A percentile compares a stretch with the other conserved stretches of the same genome.
Evolutionary conservation across 2,329 filamentous ascomycete genomes (phyloP).

Genomic region (Calonectria henricotiae): DNA sequence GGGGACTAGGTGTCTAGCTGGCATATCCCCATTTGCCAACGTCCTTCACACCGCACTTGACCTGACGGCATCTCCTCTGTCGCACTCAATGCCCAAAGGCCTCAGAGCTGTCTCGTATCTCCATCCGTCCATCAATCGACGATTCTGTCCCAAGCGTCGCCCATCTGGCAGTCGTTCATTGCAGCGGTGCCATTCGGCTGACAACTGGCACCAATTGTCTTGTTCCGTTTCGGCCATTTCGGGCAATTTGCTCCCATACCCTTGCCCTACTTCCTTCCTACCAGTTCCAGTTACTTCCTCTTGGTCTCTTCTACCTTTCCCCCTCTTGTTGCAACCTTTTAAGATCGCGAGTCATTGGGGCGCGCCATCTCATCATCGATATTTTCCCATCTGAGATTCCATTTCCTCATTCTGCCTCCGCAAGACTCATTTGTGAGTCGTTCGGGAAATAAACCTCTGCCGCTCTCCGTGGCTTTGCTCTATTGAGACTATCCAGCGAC

Average conservation of each 20-base stretch:
- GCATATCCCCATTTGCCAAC: constrained; percentile 51
- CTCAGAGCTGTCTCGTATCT: constrained; percentile 23
- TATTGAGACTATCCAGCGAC: constrained; percentile 29
- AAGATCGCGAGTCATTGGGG: neutral
- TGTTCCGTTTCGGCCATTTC: constrained; percentile 28
- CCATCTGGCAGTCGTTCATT: constrained; percentile 22
- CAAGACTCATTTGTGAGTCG: constrained; percentile 20
- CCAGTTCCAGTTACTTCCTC: constrained; percentile 9
- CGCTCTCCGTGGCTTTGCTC: constrained; percentile 36
- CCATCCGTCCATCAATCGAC: constrained; percentile 14
- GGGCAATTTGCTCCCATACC: constrained; percentile 27
- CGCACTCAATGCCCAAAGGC: constrained; percentile 39
- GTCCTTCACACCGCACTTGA: constrained; percentile 48
- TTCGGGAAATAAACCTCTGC: constrained; percentile 4
- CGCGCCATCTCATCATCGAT: neutral
- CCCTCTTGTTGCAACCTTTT: neutral
- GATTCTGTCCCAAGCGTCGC: constrained; percentile 24
- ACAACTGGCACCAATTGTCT: constrained; percentile 38
- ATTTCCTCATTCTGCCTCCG: neutral
- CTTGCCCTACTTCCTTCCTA: constrained; percentile 24
- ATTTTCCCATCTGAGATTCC: neutral
- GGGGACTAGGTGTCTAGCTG: constrained; percentile 46
- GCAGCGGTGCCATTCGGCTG: constrained; percentile 23
- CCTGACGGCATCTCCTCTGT: constrained; percentile 43
- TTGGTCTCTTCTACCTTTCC: constrained; percentile 7